These are phyloP conservation scores for Colletotrichum sp. DNA, from an alignment of 2,329 filamentous ascomycete genomes.

Conservation along the genomic window DNA sequence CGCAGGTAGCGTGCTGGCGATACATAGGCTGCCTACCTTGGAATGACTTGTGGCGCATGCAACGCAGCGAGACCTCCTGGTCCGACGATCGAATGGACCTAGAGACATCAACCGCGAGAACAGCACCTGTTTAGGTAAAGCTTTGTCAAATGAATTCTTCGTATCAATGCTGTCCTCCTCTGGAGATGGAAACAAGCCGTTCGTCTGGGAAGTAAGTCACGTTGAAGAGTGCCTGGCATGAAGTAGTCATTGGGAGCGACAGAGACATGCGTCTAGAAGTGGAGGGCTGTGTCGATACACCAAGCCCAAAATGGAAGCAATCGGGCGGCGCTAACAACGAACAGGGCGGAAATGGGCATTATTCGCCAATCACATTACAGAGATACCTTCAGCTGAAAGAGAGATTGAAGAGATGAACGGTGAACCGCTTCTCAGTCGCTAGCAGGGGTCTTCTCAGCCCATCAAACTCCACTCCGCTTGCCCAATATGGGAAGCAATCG, in stretches of 20 bases:
- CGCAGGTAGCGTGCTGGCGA: neutral
- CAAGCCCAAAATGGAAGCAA: constrained; percentile 16
- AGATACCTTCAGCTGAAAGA: neutral
- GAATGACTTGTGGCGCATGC: constrained; percentile 36
- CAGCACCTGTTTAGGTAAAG: neutral
- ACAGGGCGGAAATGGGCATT: neutral
- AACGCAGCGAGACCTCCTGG: constrained; percentile 34
- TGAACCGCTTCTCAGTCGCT: neutral
- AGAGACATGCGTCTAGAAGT: neutral
- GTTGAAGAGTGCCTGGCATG: neutral
- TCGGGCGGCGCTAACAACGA: constrained; percentile 16
- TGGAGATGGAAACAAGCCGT: neutral
- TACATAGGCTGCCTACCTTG: constrained; percentile 27
- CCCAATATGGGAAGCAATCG: neutral
- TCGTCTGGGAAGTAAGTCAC: neutral
- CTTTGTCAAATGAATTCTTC: rapidly evolving
- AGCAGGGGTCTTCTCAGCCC: neutral
- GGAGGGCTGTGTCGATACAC: neutral
- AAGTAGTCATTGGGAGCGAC: neutral
- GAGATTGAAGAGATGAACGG: neutral
- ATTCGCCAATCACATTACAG: neutral
- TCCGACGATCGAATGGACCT: constrained; percentile 38
- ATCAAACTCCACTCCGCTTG: neutral
- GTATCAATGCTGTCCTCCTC: neutral
- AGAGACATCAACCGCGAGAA: constrained; percentile 26